Evolutionary conservation across 129 eudicot genomes (phyloP).

Genomic region (Cynara cardunculus): DNA sequence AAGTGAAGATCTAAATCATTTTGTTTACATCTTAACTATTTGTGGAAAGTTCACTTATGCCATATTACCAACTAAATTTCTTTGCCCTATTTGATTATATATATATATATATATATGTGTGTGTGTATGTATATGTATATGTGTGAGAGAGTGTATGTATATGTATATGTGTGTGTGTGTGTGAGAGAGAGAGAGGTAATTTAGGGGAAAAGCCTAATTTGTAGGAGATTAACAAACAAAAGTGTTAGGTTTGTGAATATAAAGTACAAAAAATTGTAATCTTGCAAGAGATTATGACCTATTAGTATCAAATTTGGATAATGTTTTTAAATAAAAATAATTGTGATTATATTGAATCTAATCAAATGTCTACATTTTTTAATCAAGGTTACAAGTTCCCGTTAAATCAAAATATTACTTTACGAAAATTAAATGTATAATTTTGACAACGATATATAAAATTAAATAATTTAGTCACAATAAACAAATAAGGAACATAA

Average conservation of each 20-base stretch:
- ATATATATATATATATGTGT: too few relatives aligned
- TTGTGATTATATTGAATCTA: too few relatives aligned
- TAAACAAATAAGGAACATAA: neutral
- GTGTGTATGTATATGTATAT: too few relatives aligned
- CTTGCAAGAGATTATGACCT: neutral
- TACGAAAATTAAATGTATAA: too few relatives aligned
- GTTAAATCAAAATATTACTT: neutral
- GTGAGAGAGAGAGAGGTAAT: neutral
- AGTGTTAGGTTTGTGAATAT: constrained; percentile 5
- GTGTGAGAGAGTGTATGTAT: too few relatives aligned
- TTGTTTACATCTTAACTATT: too few relatives aligned
- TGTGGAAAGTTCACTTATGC: too few relatives aligned
- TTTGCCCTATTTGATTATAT: too few relatives aligned
- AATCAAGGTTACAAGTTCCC: neutral
- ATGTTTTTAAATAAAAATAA: neutral
- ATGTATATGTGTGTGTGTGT: neutral
- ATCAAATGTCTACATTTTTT: neutral
- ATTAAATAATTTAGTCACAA: neutral
- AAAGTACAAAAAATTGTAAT: neutral
- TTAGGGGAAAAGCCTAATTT: neutral
- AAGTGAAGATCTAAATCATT: too few relatives aligned
- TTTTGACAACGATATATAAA: neutral
- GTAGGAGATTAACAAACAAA: constrained; percentile 11
- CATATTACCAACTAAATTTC: too few relatives aligned
- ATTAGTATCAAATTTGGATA: neutral